Conservation (phyloP, 441 rosid genomes). For the Erodium chrysanthum region DNA sequence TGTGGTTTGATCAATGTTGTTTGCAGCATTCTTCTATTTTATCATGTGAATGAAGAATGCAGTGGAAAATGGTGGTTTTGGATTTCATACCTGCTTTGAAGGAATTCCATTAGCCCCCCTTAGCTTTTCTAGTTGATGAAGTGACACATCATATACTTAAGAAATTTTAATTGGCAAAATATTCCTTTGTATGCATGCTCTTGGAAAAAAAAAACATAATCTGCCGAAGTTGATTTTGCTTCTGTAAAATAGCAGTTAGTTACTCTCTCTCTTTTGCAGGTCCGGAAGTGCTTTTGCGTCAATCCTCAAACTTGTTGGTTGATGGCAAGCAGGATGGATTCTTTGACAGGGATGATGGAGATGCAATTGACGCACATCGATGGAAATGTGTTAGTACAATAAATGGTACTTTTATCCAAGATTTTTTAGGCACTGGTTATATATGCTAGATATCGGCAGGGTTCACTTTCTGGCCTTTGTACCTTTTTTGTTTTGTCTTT, state of each 20-base stretch:
- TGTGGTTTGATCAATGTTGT: conserved; percentile 10
- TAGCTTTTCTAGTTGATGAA: not conserved
- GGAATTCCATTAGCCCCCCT: not conserved
- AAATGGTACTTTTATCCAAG: conserved; percentile 41
- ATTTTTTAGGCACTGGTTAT: not conserved
- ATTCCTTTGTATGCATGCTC: no score
- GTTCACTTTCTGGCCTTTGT: not conserved
- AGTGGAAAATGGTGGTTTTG: not conserved
- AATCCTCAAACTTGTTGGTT: conserved; percentile 48
- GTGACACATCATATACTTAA: not conserved
- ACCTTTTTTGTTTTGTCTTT: not conserved
- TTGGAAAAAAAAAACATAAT: no score
- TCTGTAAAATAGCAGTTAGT: no score
- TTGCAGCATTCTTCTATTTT: not conserved
- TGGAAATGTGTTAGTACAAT: conserved; percentile 94
- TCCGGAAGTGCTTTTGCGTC: conserved; percentile 74
- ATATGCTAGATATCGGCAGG: not conserved
- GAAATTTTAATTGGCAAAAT: no score
- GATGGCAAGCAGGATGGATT: conserved; percentile 32
- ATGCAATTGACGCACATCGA: conserved; percentile 81
- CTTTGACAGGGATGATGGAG: conserved; percentile 64
- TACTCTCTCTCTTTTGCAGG: conserved; percentile 30
- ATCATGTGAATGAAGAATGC: conserved; percentile 1
- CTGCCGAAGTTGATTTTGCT: no score
- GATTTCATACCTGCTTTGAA: not conserved